Base-by-base conservation (phyloP, 495 filamentous ascomycete genomes). In the Neurospora sp. region DNA sequence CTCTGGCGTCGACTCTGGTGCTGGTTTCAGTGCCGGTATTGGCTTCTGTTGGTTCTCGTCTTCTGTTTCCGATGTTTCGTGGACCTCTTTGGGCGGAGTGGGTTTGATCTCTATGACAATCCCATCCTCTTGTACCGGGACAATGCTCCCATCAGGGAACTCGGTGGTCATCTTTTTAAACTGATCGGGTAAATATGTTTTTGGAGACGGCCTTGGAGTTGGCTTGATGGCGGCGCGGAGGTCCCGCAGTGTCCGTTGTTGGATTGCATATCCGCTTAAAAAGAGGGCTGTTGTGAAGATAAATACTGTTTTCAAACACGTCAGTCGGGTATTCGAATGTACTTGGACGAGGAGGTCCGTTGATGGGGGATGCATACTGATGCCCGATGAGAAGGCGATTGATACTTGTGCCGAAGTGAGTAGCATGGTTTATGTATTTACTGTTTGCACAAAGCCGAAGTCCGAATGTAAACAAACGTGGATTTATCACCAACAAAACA, bases 321-420 rank as follows among this genome's bases (percentile, higher is more conserved):
- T 42, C 10, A 41, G 27, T 41, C 20, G 76, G 71, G 10, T 68
- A 35, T 35, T 35, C 3, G 40, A 39, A 16, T 69, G 69, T 65
- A 27, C 20, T 39, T 53, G 22, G 70, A 65, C 22, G 27, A 41
- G 22, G 61, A 20, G 72, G 70, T 69, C 69, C 22, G 6, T 0
- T 65, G 70, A 74, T 75, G 70, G 71, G 40, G 65, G 70, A n/a
- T 39, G 70, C 80, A 59, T 83, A 88, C 86, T 79, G 71, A 87
- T 81, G 74, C 79, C 76, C 10, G 83, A 84, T 39, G 86, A 84
- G 22, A 86, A 78, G 61, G 85, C 79, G 69, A 87, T 75, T 44
- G 85, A 87, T 39, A 87, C 86, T 79, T 87, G 86, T 16, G 80
- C 78, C 8, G 85, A 86, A 59, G 86, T 87, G 71, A 88, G 81